Conservation (phyloP, 1,284 basidiomycete genomes). For the Laetiporus sulphureus region DNA sequence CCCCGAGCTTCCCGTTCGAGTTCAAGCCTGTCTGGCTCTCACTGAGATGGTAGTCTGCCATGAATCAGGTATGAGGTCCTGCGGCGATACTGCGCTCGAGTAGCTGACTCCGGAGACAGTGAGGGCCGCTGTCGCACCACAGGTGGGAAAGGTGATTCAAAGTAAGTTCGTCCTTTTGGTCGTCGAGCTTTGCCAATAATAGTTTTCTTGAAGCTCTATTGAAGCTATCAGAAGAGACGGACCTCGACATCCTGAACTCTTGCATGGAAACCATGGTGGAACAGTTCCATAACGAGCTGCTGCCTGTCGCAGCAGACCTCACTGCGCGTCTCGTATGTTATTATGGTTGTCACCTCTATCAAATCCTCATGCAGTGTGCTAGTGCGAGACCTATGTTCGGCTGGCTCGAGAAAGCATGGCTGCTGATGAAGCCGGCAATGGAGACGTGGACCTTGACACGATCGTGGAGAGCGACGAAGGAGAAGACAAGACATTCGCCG, state of each 20-base stretch:
- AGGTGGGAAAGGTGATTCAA: constrained; percentile 85
- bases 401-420: constrained; percentile 61
- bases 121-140: constrained; percentile 64
- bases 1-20: constrained; percentile 75
- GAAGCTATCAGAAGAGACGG: constrained; percentile 85
- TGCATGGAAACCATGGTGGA: constrained; percentile 86
- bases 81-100: too few species aligned
- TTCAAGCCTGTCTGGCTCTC: constrained; percentile 78
- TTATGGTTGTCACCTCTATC: neutral
- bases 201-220: constrained; percentile 52
- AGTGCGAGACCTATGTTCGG: constrained; percentile 82
- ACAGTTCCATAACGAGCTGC: constrained; percentile 76
- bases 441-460: constrained; percentile 44
- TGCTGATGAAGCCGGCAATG: constrained; percentile 42
- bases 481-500: constrained; percentile 80
- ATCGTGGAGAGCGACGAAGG: constrained; percentile 46
- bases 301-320: constrained; percentile 83
- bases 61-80: constrained; percentile 56
- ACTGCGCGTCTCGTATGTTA: constrained; percentile 68
- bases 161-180: constrained; percentile 35
- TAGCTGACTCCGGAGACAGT: constrained; percentile 36
- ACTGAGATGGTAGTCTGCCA: constrained; percentile 71
- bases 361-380: neutral
- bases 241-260: constrained; percentile 78
- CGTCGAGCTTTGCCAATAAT: neutral